Conservation (phyloP, 2,329 filamentous ascomycete species). For the Sporothrix brunneoviolacea region DNA sequence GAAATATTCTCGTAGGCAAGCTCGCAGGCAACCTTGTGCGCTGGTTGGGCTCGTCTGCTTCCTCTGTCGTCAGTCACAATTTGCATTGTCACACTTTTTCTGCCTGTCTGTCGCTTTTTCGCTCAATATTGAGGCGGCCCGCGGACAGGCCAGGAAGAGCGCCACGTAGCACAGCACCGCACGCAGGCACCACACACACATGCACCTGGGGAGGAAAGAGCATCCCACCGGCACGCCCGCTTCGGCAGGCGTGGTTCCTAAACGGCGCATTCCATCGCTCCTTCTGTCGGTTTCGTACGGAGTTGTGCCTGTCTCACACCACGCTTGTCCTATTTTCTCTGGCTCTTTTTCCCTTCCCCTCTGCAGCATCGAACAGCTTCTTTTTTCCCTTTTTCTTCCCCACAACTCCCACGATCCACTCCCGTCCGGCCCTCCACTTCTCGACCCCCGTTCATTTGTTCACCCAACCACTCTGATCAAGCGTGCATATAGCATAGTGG, state of each 20-base stretch:
- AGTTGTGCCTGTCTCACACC: neutral
- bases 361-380: neutral
- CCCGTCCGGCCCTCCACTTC: neutral
- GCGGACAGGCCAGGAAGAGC: conserved; percentile 13
- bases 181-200: neutral
- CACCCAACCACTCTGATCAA: neutral
- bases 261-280: neutral
- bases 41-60: no score
- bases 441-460: neutral
- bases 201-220: neutral
- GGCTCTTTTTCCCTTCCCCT: neutral
- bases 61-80: no score
- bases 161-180: conserved; percentile 18
- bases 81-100: no score
- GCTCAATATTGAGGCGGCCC: conserved; percentile 5
- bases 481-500: no score
- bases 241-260: conserved; percentile 1
- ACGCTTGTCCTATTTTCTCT: neutral
- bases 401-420: conserved; percentile 1
- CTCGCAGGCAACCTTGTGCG: no score
- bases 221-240: neutral
- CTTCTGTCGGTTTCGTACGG: neutral
- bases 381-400: neutral
- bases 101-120: no score
- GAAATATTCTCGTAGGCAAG: no score